Percentiles rank a stretch among this genome's conserved stretches.
phyloP scores from a whole-genome alignment of 352 stramenopile species.

The Thalassiosira mediterranea region DNA sequence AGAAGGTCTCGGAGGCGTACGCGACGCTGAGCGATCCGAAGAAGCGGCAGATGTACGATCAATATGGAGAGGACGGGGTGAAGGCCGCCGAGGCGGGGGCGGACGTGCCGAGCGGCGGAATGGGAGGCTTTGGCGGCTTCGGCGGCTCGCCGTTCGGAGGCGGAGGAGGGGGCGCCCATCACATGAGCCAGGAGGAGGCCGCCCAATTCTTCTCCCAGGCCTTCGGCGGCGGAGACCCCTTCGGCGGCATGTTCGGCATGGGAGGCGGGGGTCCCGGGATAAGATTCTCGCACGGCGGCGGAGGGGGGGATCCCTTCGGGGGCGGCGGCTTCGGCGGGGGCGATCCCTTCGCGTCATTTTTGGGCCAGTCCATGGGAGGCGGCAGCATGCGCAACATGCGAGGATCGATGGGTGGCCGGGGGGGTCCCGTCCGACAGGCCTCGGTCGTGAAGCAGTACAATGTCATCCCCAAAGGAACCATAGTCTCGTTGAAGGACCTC shows the following conservation, averaged over 20 bases:
- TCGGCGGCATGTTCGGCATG: conserved; percentile 78
- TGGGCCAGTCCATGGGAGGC: conserved; percentile 27
- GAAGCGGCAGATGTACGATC: conserved; percentile 83
- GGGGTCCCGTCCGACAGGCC: conserved; percentile 2
- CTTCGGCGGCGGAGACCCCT: conserved; percentile 92
- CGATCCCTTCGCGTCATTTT: conserved; percentile 48
- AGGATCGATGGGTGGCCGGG: conserved; percentile 36
- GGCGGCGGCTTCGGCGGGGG: conserved; percentile 35
- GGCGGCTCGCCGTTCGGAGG: conserved; percentile 34
- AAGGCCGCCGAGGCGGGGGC: conserved; percentile 29
- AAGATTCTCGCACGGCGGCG: conserved; percentile 37
- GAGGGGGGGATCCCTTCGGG: conserved; percentile 14
- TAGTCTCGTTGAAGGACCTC: conserved; percentile 79
- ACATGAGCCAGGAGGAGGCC: conserved; percentile 89
- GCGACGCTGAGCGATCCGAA: conserved; percentile 79
- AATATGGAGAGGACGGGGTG: conserved; percentile 79
- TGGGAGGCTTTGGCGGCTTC: conserved; percentile 76
- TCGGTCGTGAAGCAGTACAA: conserved; percentile 60
- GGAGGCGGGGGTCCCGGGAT: conserved; percentile 51
- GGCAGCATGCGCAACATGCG: conserved; percentile 36
- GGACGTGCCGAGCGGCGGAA: conserved; percentile 82
- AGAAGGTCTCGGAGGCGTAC: conserved; percentile 93
- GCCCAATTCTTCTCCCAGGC: conserved; percentile 91
- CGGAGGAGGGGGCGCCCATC: conserved; percentile 36
- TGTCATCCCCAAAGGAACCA: conserved; percentile 72